Evolutionary conservation across 805 yeast genomes (phyloP).

Genomic region (Wickerhamiella allomyrinae): DNA sequence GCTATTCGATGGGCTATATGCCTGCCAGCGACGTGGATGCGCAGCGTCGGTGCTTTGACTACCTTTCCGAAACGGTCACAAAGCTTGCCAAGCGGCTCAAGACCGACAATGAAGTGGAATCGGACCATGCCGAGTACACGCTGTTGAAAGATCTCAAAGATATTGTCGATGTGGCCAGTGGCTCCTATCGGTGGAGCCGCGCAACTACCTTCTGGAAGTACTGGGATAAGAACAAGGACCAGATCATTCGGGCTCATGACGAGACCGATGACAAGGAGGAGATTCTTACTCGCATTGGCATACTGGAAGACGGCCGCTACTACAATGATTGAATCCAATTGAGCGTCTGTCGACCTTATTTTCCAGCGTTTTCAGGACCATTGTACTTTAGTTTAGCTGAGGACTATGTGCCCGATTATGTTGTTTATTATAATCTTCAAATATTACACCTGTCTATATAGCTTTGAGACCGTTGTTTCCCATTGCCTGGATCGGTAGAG

Average conservation of each 20-base stretch:
- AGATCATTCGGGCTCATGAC: constrained; percentile 14
- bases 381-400: too few relatives aligned
- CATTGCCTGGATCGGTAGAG: too few relatives aligned
- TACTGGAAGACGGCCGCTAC: constrained; percentile 24
- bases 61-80: constrained; percentile 16
- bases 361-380: too few relatives aligned
- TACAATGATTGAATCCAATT: constrained; percentile 11
- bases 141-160: constrained; percentile 11
- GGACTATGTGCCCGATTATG: too few relatives aligned
- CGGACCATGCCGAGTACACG: constrained; percentile 7
- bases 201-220: constrained; percentile 26
- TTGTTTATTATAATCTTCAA: too few relatives aligned
- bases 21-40: constrained; percentile 23
- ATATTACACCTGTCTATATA: too few relatives aligned
- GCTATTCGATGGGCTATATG: constrained; percentile 20
- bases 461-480: too few relatives aligned
- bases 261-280: constrained; percentile 11
- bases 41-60: constrained; percentile 22
- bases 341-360: too few relatives aligned
- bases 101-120: constrained; percentile 5
- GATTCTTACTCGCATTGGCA: constrained; percentile 15
- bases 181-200: constrained; percentile 9
- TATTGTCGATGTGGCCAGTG: constrained; percentile 12
- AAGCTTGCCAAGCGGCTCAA: constrained; percentile 12
- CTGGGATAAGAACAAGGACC: constrained; percentile 25